Percentiles rank a stretch among this genome's conserved stretches.
Evolutionary conservation across 139 green algal species (phyloP).

Genomic region (Yamagishiella unicocca): DNA sequence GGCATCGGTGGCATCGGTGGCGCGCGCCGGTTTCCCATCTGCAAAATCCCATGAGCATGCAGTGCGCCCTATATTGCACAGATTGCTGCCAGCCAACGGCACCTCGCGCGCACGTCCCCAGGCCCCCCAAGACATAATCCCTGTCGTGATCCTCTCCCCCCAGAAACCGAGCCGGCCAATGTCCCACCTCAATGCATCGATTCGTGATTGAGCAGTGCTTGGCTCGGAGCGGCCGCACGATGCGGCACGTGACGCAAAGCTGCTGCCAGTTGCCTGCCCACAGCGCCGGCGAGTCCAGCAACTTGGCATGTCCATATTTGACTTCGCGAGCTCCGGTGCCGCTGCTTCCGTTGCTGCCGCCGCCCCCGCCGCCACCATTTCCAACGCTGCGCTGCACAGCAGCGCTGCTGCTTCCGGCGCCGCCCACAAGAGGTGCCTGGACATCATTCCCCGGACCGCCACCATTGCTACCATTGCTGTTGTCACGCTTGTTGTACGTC

Average conservation of each 20-base stretch:
- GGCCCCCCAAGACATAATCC: too few relatives aligned
- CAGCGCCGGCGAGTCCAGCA: slow-evolving; percentile 88
- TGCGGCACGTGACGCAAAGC: slow-evolving; percentile 93
- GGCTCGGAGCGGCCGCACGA: slow-evolving; percentile 90
- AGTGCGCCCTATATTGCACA: too few relatives aligned
- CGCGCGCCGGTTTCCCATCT: too few relatives aligned
- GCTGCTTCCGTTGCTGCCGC: not conserved
- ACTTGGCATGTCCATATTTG: slow-evolving; percentile 35
- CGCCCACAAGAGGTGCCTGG: not conserved
- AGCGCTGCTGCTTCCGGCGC: not conserved
- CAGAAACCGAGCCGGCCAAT: not conserved
- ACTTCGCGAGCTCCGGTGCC: not conserved
- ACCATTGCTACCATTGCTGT: not conserved
- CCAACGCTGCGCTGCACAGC: not conserved
- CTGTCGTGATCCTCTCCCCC: too few relatives aligned
- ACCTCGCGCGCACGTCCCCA: too few relatives aligned
- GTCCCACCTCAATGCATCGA: slow-evolving; percentile 85
- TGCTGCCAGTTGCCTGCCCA: slow-evolving; percentile 90
- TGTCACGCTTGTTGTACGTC: slow-evolving; percentile 40
- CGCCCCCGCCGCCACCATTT: not conserved
- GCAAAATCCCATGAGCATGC: too few relatives aligned
- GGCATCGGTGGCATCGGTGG: too few relatives aligned
- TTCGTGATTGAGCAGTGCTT: slow-evolving; percentile 93
- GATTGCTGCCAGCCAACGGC: too few relatives aligned
- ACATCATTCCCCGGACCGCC: not conserved